phyloP scores from a whole-genome alignment of 352 stramenopile genomes.

The Phytophthora europaea region DNA sequence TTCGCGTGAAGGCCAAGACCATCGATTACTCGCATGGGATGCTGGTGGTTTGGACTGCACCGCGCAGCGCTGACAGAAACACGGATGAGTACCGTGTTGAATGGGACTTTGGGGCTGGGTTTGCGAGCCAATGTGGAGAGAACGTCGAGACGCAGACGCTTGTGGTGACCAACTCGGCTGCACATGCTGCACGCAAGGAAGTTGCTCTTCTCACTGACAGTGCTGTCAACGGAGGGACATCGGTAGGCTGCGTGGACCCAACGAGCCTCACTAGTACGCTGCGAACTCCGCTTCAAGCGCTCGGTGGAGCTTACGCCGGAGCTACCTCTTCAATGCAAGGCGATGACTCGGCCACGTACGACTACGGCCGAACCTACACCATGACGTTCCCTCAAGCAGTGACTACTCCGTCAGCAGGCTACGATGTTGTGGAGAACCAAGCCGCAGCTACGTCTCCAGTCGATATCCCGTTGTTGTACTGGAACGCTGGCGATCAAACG shows the following conservation, averaged over 20 bases:
- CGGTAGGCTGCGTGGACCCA: slow-evolving; percentile 20
- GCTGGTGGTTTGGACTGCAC: slow-evolving; percentile 81
- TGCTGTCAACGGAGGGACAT: slow-evolving; percentile 4
- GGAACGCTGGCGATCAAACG: slow-evolving; percentile 30
- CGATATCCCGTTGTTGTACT: slow-evolving; percentile 48
- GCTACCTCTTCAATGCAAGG: slow-evolving; percentile 49
- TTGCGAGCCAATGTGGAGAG: slow-evolving; percentile 85
- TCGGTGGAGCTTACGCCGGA: slow-evolving; percentile 42
- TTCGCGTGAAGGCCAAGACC: slow-evolving; percentile 79
- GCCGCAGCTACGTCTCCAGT: slow-evolving; percentile 51
- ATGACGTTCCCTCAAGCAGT: slow-evolving; percentile 64
- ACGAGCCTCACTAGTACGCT: slow-evolving; percentile 23
- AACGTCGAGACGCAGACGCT: slow-evolving; percentile 76
- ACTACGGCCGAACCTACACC: slow-evolving; percentile 78
- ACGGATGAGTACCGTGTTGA: slow-evolving; percentile 93
- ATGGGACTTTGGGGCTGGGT: slow-evolving; percentile 94
- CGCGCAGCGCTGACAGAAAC: slow-evolving; percentile 83
- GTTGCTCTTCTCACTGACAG: slow-evolving; percentile 17
- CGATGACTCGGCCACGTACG: slow-evolving; percentile 67
- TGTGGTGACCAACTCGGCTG: slow-evolving; percentile 29
- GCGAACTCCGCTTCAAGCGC: slow-evolving; percentile 30
- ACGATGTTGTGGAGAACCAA: slow-evolving; percentile 31
- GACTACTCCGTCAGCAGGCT: slow-evolving; percentile 18
- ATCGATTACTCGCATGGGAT: slow-evolving; percentile 44
- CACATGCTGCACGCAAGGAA: slow-evolving; percentile 1